phyloP scores from a whole-genome alignment of 2,329 filamentous ascomycete species.

The Trichophyton benhamiae region DNA sequence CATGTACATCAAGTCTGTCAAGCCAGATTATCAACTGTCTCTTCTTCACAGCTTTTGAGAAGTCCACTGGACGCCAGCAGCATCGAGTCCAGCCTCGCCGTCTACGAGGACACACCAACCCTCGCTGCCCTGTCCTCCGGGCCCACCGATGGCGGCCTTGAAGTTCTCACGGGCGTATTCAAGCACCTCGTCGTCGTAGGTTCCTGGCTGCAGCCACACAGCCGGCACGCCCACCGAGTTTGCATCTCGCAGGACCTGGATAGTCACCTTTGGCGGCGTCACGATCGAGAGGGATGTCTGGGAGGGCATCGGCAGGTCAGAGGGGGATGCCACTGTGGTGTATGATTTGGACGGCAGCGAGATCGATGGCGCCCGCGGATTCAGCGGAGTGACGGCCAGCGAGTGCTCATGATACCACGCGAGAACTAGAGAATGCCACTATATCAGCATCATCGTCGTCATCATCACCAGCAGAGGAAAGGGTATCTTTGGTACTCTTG shows the following conservation, averaged over 20 bases:
- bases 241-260: slow-evolving; percentile 63
- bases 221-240: slow-evolving; percentile 58
- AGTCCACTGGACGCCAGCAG: slow-evolving; percentile 44
- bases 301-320: slow-evolving; percentile 51
- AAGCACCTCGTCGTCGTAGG: slow-evolving; percentile 65
- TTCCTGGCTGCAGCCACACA: slow-evolving; percentile 86
- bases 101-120: slow-evolving; percentile 86
- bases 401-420: slow-evolving; percentile 72
- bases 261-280: slow-evolving; percentile 69
- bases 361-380: slow-evolving; percentile 57
- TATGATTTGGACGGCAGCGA: slow-evolving; percentile 48
- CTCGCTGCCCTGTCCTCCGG: slow-evolving; percentile 53
- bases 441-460: background rate
- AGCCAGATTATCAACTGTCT: background rate
- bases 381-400: slow-evolving; percentile 70
- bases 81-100: slow-evolving; percentile 49
- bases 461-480: background rate
- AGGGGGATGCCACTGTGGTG: slow-evolving; percentile 53
- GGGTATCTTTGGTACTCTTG: slow-evolving; percentile 49
- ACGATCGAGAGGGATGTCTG: slow-evolving; percentile 74
- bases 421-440: slow-evolving; percentile 54
- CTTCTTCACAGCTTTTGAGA: slow-evolving; percentile 29
- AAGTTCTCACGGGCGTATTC: slow-evolving; percentile 58
- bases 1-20: background rate
- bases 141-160: slow-evolving; percentile 53